phyloP scores from a whole-genome alignment of 2,329 filamentous ascomycete species.

The Fusarium sulawesiense region DNA sequence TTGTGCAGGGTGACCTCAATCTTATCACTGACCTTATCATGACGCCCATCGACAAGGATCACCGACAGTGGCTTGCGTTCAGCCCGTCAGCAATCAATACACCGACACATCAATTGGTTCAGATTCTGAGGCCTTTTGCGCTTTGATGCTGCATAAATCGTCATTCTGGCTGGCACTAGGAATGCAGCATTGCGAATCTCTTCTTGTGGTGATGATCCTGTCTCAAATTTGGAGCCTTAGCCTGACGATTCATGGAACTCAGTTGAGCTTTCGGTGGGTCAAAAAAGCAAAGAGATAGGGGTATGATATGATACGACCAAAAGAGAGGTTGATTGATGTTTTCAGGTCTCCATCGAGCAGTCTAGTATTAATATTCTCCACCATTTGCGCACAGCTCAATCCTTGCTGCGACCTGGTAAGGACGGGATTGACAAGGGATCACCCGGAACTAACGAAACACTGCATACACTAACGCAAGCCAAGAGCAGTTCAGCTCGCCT shows the following conservation, averaged over 20 bases:
- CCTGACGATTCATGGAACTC: background rate
- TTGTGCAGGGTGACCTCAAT: background rate
- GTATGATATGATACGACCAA: accelerated
- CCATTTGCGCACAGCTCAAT: background rate
- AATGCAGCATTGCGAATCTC: background rate
- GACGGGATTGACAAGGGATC: background rate
- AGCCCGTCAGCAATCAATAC: background rate
- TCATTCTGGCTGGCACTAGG: background rate
- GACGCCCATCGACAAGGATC: background rate
- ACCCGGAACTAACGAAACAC: background rate
- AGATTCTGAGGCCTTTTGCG: background rate
- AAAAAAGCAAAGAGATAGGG: background rate
- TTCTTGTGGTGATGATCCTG: background rate
- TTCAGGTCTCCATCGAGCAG: background rate
- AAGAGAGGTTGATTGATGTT: accelerated
- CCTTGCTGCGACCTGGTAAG: too few species aligned
- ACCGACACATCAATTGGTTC: background rate
- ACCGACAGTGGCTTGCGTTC: background rate
- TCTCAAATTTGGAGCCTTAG: background rate
- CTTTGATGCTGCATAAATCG: background rate
- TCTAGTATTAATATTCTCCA: background rate
- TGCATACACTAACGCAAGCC: background rate
- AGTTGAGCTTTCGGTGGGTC: background rate
- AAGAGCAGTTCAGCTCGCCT: conserved; percentile 1
- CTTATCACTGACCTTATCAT: background rate